These are phyloP conservation scores for Colletotrichum scovillei DNA, from an alignment of 2,329 filamentous ascomycete genomes.

Conservation along the genomic window DNA sequence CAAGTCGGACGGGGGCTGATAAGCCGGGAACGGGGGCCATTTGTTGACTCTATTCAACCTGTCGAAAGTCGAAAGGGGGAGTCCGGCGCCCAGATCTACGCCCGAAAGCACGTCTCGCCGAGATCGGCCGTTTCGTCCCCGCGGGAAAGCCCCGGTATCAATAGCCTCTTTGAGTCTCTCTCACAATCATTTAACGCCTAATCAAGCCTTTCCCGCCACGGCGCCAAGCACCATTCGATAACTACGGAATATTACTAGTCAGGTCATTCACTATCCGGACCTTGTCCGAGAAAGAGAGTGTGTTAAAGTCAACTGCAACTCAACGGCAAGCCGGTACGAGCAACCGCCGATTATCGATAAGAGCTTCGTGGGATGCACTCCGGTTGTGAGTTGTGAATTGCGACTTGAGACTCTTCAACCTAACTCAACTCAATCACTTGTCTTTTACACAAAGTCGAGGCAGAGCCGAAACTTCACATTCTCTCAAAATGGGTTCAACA, in stretches of 20 bases:
- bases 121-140: conserved; percentile 25
- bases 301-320: neutral
- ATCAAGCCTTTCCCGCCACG: conserved; percentile 11
- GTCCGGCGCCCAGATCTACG: conserved; percentile 18
- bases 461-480: neutral
- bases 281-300: neutral
- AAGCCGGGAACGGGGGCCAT: neutral
- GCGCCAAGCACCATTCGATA: too few species aligned
- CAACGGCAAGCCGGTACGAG: conserved; percentile 8
- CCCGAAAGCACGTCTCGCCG: conserved; percentile 19
- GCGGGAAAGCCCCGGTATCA: conserved; percentile 23
- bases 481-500: conserved; percentile 23
- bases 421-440: neutral
- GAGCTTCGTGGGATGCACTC: neutral
- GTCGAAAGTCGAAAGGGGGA: neutral
- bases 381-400: neutral
- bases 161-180: neutral
- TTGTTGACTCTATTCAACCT: neutral
- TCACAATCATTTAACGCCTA: conserved; percentile 16
- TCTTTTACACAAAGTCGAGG: neutral
- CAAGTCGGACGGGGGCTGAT: conserved; percentile 4
- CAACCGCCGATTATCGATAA: conserved; percentile 6
- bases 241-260: too few species aligned
- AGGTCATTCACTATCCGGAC: neutral
- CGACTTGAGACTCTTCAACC: neutral